phyloP scores from a whole-genome alignment of 129 eudicot species.

The Heracleum sosnowskyi region DNA sequence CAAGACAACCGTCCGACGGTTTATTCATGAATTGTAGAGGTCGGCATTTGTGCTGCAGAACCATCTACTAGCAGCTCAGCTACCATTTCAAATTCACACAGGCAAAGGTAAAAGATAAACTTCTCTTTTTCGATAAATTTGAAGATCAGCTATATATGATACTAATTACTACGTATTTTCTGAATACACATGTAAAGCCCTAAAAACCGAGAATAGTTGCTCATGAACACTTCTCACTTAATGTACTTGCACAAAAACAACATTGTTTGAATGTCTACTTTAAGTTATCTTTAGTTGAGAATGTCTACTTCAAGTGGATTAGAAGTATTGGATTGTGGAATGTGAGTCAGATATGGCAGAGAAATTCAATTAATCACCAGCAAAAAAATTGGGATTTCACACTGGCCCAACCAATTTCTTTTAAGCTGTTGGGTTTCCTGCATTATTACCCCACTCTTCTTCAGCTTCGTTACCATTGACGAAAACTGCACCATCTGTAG shows the following conservation, averaged over 20 bases:
- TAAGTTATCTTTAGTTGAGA: background rate
- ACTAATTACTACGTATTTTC: background rate
- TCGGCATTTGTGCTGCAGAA: constrained; percentile 27
- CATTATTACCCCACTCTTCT: constrained; percentile 86
- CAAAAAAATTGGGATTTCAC: constrained; percentile 63
- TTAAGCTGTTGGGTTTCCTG: constrained; percentile 87
- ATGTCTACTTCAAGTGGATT: constrained; percentile 9
- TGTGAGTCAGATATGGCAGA: constrained; percentile 28
- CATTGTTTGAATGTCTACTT: too few species aligned
- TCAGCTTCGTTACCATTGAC: constrained; percentile 85
- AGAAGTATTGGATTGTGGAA: constrained; percentile 19
- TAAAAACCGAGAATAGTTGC: background rate
- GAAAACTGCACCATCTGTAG: constrained; percentile 92
- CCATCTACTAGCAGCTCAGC: constrained; percentile 13
- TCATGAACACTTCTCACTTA: constrained; percentile 7
- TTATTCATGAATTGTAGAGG: constrained; percentile 24
- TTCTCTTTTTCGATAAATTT: too few species aligned
- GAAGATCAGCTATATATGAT: background rate
- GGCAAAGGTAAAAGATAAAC: constrained; percentile 25
- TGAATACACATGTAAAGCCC: background rate
- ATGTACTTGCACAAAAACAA: too few species aligned
- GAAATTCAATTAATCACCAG: constrained; percentile 61
- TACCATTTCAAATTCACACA: constrained; percentile 22
- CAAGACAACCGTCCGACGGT: constrained; percentile 44
- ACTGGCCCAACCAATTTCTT: constrained; percentile 91